Evolutionary conservation across 768 basidiomycete species (phyloP), one percentile per base, ranked within the genome.

Genomic region (Pleurotus pulmonarius): DNA sequence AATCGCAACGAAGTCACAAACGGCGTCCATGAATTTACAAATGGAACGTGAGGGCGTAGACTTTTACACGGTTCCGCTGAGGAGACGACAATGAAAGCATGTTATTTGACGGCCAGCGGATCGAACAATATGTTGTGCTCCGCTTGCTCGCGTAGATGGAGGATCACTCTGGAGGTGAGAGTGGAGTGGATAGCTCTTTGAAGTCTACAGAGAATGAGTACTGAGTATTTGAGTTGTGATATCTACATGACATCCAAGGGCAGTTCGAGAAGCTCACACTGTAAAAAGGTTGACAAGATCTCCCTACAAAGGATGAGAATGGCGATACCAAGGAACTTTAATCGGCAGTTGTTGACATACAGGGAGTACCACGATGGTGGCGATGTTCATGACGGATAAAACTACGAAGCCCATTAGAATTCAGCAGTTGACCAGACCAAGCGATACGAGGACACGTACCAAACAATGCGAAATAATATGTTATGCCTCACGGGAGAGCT

Each of bases 81-180:
- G 1, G 29, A 34, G 29, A 34, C 20, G 20, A 20, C 3, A 20
- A 20, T 34, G 7, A 8, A 8, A 34, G 3, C 29, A 34, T 34
- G 29, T 34, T 8, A 34, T 34, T 34, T 9, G 29, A 7, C 37
- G 40, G 24, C 48, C 56, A 18, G 29, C 29, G 29, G 29, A 34
- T 34, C 29, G 29, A 34, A 37, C 24, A 40, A 38, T 26, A 20
- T 49, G 49, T 55, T 51, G 62, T 61, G 61, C 60, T 11, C 60
- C 63, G 64, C 56, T 43, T 61, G 16, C 20, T 58, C 61, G 52
- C 64, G 34, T 46, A 61, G 62, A 58, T 49, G 52, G 56, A 46
- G 60, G 43, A 29, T 9, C 15, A 24, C 18, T 44, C 5, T 44
- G 39, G 52, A 18, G 26, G 41, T 43, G 20, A 43, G 41, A n/a